These are phyloP conservation scores for Umbelopsis sp. DNA, from an alignment of 371 early-diverging fungal genomes.

Conservation along the genomic window DNA sequence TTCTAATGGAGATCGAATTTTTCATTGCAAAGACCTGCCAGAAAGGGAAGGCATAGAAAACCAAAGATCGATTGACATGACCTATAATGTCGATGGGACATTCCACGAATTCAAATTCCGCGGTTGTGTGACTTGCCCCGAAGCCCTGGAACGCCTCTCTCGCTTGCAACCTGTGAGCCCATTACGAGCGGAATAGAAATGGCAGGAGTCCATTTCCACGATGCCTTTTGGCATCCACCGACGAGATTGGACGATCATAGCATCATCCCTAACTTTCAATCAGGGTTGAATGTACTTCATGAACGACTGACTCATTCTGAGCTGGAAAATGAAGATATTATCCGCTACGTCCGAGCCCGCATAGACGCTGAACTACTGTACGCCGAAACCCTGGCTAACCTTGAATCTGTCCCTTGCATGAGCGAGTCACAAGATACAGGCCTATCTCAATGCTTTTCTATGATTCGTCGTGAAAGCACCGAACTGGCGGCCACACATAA, in stretches of 20 bases:
- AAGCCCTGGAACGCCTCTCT: neutral
- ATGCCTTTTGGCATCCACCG: conserved; percentile 6
- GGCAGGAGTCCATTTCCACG: neutral
- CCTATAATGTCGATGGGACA: too few species aligned
- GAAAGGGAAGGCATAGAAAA: too few species aligned
- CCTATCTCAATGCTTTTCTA: conserved; percentile 70
- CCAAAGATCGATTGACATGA: too few species aligned
- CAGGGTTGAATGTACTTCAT: conserved; percentile 67
- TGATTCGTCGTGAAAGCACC: conserved; percentile 63
- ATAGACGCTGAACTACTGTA: conserved; percentile 65
- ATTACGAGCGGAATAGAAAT: neutral
- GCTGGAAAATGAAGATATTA: conserved; percentile 68
- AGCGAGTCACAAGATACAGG: conserved; percentile 68
- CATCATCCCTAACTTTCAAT: conserved; percentile 9
- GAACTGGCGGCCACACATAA: conserved; percentile 61
- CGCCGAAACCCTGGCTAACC: conserved; percentile 45
- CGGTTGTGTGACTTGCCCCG: neutral
- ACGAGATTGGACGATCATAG: neutral
- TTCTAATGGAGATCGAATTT: too few species aligned
- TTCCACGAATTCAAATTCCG: too few species aligned
- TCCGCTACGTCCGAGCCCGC: conserved; percentile 65
- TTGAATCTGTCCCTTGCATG: conserved; percentile 38
- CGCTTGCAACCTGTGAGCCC: neutral
- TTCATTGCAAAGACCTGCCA: too few species aligned
- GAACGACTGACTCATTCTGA: conserved; percentile 67